Percentiles rank a stretch among this genome's conserved stretches.
These are phyloP conservation scores for Ogataea ganodermae DNA, from an alignment of 805 yeast species.

Conservation along the genomic window DNA sequence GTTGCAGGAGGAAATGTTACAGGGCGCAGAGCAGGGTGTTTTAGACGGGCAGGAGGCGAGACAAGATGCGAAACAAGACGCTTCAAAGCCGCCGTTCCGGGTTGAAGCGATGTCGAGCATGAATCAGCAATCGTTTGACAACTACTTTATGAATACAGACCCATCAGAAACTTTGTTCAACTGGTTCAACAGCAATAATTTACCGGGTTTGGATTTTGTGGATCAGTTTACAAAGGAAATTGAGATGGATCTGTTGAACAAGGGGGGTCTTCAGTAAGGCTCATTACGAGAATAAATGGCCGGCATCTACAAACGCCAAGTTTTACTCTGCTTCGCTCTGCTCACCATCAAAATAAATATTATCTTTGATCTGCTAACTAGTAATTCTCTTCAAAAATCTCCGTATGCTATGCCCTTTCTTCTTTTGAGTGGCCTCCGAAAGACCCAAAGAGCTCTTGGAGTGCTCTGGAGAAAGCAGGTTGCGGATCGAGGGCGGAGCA, in stretches of 20 bases:
- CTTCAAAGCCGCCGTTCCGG: not conserved
- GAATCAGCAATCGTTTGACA: constrained; percentile 36
- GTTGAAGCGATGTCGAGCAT: constrained; percentile 16
- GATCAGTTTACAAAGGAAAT: constrained; percentile 83
- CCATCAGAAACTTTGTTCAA: constrained; percentile 44
- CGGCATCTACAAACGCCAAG: too few relatives aligned
- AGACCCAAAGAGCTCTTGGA: not conserved
- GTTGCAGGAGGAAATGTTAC: constrained; percentile 16
- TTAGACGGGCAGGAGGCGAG: constrained; percentile 6
- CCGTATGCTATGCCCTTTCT: constrained; percentile 18
- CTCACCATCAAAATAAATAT: too few relatives aligned
- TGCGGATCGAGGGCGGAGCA: constrained; percentile 9
- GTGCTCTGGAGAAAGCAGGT: constrained; percentile 1
- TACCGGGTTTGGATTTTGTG: constrained; percentile 59
- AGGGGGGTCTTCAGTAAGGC: constrained; percentile 31
- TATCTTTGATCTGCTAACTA: constrained; percentile 2
- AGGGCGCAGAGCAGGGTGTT: too few relatives aligned
- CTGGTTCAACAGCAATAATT: constrained; percentile 50
- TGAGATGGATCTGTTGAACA: constrained; percentile 58
- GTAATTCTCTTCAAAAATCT: constrained; percentile 19
- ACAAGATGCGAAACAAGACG: not conserved
- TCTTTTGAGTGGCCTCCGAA: constrained; percentile 3
- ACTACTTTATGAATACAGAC: constrained; percentile 31
- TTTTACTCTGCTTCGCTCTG: too few relatives aligned
- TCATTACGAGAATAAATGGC: not conserved